phyloP scores from a whole-genome alignment of 768 basidiomycete species.

The Tephrocybe sp. region DNA sequence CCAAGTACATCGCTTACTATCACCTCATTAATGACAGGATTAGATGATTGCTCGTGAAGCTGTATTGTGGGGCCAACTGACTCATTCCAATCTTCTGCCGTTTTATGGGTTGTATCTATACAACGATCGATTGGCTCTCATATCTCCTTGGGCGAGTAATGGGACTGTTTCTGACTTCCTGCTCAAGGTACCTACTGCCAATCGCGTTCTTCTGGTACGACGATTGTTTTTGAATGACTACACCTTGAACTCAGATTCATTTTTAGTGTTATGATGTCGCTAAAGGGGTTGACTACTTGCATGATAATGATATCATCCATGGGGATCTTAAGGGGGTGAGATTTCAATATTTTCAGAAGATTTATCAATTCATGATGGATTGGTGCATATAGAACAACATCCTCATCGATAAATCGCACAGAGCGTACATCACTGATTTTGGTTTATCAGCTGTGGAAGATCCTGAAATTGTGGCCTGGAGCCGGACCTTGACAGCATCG shows the following conservation, averaged over 20 bases:
- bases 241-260: constrained; percentile 4
- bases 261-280: constrained; percentile 29
- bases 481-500: constrained; percentile 5
- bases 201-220: constrained; percentile 16
- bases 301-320: constrained; percentile 34
- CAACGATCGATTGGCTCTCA: constrained; percentile 11
- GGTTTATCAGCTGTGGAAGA: constrained; percentile 19
- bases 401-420: constrained; percentile 14
- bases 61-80: constrained; percentile 30
- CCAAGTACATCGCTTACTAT: background rate
- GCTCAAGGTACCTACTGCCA: constrained; percentile 1
- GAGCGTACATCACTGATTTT: constrained; percentile 24
- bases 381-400: constrained; percentile 21
- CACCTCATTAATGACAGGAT: background rate
- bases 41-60: constrained; percentile 26
- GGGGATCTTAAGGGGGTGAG: constrained; percentile 44
- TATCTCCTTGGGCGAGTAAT: constrained; percentile 20
- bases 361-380: background rate
- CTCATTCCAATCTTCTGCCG: constrained; percentile 33
- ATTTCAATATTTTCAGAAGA: background rate
- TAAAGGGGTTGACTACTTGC: constrained; percentile 30
- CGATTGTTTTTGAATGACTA: background rate
- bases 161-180: constrained; percentile 18
- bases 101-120: constrained; percentile 29
- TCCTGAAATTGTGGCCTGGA: constrained; percentile 11